Conservation (phyloP, 2,329 filamentous ascomycete genomes). For the Esteya vermicola region DNA sequence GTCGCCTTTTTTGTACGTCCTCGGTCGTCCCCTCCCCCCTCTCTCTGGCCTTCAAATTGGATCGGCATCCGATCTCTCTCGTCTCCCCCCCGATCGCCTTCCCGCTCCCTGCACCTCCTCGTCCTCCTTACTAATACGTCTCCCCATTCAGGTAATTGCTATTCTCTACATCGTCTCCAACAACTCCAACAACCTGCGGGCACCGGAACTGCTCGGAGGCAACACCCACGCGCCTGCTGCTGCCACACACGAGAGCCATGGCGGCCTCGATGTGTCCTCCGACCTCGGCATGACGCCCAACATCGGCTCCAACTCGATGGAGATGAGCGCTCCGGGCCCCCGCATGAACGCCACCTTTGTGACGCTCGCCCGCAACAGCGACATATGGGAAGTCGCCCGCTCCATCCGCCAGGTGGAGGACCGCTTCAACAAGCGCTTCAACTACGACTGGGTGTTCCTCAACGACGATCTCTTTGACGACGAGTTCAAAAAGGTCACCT, state of each 20-base stretch:
- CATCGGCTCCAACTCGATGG: conserved; percentile 37
- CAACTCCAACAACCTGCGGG: conserved; percentile 27
- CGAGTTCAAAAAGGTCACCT: conserved; percentile 84
- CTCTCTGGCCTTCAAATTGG: no score
- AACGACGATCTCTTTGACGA: conserved; percentile 93
- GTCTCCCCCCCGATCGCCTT: no score
- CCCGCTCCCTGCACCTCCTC: no score
- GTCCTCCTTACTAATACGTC: no score
- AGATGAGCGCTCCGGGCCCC: conserved; percentile 44
- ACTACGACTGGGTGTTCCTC: conserved; percentile 98
- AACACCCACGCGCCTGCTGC: background rate
- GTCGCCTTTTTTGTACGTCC: conserved; percentile 62
- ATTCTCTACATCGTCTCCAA: conserved; percentile 74
- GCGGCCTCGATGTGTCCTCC: no score
- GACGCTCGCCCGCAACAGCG: conserved; percentile 80
- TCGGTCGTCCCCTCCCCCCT: background rate
- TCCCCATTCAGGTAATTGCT: conserved; percentile 38
- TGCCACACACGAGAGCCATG: background rate
- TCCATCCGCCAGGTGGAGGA: conserved; percentile 96
- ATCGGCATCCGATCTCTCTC: no score
- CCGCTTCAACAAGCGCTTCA: conserved; percentile 90
- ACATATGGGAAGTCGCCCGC: conserved; percentile 92
- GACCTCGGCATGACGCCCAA: conserved; percentile 38
- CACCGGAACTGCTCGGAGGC: conserved; percentile 9
- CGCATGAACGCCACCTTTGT: conserved; percentile 97